phyloP scores from a whole-genome alignment of 1,284 basidiomycete species.

The Entoloma clypeatum region DNA sequence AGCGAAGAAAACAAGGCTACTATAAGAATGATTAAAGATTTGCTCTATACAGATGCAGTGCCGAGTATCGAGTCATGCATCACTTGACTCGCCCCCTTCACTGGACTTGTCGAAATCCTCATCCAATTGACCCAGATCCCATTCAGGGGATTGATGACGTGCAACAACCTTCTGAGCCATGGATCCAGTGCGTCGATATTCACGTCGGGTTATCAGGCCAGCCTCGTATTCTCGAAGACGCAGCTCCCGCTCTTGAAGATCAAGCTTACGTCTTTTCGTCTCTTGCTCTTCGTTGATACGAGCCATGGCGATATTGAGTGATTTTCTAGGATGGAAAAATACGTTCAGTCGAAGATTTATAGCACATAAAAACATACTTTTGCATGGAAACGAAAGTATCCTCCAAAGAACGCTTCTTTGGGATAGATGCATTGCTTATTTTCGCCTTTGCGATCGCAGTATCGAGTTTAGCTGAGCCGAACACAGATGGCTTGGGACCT shows the following conservation, averaged over 20 bases:
- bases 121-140: neutral
- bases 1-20: no score
- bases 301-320: slow-evolving; percentile 5
- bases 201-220: neutral
- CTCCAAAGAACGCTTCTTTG: slow-evolving; percentile 11
- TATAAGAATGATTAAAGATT: no score
- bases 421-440: slow-evolving; percentile 3
- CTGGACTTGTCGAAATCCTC: neutral
- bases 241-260: slow-evolving; percentile 6
- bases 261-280: slow-evolving; percentile 5
- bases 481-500: slow-evolving; percentile 10
- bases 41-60: no score
- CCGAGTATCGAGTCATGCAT: no score
- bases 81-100: no score
- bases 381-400: slow-evolving; percentile 14
- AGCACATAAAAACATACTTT: slow-evolving; percentile 10
- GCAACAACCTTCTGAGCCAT: neutral
- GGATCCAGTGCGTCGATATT: neutral
- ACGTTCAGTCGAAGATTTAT: neutral
- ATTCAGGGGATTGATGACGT: neutral
- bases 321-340: slow-evolving; percentile 7
- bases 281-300: slow-evolving; percentile 6
- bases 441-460: slow-evolving; percentile 10
- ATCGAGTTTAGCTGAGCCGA: slow-evolving; percentile 1
- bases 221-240: slow-evolving; percentile 5